Percentiles rank a stretch among this genome's conserved stretches.
phyloP scores from a whole-genome alignment of 1,284 basidiomycete species.

The Exobasidium cylindrosporum region DNA sequence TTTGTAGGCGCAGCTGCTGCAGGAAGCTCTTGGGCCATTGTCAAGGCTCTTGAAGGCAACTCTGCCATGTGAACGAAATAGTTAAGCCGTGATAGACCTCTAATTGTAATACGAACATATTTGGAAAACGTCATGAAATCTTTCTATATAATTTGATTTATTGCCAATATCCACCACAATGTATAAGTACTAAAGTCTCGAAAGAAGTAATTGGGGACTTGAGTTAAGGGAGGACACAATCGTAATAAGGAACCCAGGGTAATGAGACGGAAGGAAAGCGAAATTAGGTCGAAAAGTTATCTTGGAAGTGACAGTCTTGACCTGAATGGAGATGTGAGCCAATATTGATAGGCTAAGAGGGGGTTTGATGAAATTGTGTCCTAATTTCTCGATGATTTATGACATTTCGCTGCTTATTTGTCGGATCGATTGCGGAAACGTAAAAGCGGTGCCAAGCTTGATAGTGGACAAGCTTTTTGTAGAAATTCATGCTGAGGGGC shows the following conservation, averaged over 20 bases:
- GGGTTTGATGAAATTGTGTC: no score
- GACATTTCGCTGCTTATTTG: neutral
- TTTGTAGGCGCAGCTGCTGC: conserved; percentile 86
- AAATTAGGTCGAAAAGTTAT: neutral
- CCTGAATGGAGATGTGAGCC: neutral
- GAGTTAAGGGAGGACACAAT: no score
- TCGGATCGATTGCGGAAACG: conserved; percentile 60
- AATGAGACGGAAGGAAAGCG: neutral
- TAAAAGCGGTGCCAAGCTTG: conserved; percentile 77
- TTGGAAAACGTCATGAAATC: neutral
- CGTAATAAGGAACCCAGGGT: neutral
- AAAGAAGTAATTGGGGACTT: no score
- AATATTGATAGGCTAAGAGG: no score
- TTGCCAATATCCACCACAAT: neutral
- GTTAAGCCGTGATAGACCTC: neutral
- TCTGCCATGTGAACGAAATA: no score
- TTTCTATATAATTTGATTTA: neutral
- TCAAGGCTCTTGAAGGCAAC: conserved; percentile 67
- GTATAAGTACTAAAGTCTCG: neutral
- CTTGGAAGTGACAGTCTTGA: neutral
- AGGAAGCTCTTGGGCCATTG: conserved; percentile 80
- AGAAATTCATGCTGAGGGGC: conserved; percentile 73
- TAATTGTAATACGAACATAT: neutral
- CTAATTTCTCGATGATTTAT: no score
- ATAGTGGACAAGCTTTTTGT: conserved; percentile 75